Evolutionary conservation across 1,284 basidiomycete species (phyloP).

Genomic region (Irpex rosettiformis): DNA sequence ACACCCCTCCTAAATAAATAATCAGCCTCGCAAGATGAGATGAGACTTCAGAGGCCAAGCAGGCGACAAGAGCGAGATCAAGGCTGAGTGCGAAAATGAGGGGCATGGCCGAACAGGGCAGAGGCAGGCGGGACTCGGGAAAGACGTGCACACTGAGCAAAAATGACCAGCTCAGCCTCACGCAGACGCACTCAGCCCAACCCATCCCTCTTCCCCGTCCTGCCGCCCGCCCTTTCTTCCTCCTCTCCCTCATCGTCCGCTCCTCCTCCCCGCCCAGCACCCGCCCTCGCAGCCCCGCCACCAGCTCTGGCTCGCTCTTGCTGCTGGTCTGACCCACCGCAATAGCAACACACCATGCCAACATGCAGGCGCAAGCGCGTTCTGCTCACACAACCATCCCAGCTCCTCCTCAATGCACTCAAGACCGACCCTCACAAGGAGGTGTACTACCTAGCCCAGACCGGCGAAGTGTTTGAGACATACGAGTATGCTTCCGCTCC

Average conservation of each 20-base stretch:
- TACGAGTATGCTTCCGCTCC: conserved; percentile 72
- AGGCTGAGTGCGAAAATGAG: conserved; percentile 21
- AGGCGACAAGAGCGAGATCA: no score
- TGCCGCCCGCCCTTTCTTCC: conserved; percentile 17
- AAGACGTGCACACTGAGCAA: conserved; percentile 28
- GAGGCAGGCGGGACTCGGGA: conserved; percentile 21
- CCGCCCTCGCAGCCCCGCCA: conserved; percentile 21
- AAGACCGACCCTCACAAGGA: conserved; percentile 64
- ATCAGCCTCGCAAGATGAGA: not conserved
- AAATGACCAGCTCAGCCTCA: conserved; percentile 32
- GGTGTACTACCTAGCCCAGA: conserved; percentile 88
- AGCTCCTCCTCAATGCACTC: conserved; percentile 58
- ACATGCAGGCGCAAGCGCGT: conserved; percentile 90
- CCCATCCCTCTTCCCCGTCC: conserved; percentile 14
- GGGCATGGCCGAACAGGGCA: conserved; percentile 12
- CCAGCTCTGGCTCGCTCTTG: conserved; percentile 19
- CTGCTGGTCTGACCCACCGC: conserved; percentile 1
- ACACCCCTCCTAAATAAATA: no score
- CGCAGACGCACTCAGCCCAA: conserved; percentile 28
- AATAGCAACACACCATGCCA: conserved; percentile 52
- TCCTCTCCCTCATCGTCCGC: conserved; percentile 20
- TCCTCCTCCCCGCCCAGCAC: conserved; percentile 22
- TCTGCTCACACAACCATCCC: conserved; percentile 77
- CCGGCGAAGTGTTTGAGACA: conserved; percentile 92
- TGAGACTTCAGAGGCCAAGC: no score